Evolutionary conservation across 371 early-diverging fungal genomes (phyloP).

Genomic region (Mortierella sp.): DNA sequence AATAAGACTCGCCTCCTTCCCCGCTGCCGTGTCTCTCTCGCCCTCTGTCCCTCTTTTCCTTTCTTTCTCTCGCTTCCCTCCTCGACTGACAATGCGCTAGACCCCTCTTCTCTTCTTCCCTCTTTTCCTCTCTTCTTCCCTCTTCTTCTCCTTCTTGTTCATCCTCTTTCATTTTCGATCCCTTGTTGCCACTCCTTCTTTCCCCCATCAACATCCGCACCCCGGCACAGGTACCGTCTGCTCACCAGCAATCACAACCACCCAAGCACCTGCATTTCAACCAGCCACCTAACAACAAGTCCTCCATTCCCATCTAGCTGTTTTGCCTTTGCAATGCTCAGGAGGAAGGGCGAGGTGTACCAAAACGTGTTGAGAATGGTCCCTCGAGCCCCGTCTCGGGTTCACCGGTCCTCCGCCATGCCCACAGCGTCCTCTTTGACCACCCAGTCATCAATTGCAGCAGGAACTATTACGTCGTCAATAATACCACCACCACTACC

Average conservation of each 20-base stretch:
- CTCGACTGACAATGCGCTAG: neutral
- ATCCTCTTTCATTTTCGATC: too few relatives aligned
- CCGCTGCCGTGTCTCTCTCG: neutral
- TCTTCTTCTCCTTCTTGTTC: too few relatives aligned
- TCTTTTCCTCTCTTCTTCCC: too few relatives aligned
- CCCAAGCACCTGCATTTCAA: neutral
- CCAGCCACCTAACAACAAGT: neutral
- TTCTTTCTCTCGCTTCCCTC: neutral
- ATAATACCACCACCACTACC: neutral
- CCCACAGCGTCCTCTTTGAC: neutral
- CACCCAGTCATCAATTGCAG: neutral
- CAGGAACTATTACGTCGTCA: neutral
- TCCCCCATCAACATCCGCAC: too few relatives aligned
- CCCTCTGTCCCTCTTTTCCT: neutral
- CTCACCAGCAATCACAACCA: too few relatives aligned
- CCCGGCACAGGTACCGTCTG: too few relatives aligned
- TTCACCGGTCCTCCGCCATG: slow-evolving; percentile 3
- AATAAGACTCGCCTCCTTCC: neutral
- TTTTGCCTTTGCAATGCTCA: slow-evolving; percentile 34
- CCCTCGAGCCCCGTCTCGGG: slow-evolving; percentile 18
- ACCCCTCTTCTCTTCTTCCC: neutral
- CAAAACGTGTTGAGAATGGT: slow-evolving; percentile 32
- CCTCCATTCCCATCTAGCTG: neutral
- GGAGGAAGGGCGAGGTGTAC: slow-evolving; percentile 51
- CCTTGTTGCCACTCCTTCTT: too few relatives aligned